Evolutionary conservation across 257 asterid genomes (phyloP).

Genomic region (Solanum lycopersicoides): DNA sequence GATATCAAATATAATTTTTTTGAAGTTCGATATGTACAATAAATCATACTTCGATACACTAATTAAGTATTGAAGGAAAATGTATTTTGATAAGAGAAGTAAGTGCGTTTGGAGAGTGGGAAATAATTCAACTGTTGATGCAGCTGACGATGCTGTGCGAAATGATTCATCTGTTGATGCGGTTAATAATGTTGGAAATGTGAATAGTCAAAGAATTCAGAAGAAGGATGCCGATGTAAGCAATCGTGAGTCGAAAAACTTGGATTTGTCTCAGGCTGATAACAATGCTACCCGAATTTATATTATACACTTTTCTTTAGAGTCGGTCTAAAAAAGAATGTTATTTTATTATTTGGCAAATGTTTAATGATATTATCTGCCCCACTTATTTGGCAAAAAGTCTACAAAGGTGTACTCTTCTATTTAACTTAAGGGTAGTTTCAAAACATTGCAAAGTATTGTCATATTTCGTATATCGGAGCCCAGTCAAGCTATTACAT

Average conservation of each 20-base stretch:
- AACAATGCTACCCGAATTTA: not conserved
- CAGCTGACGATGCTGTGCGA: not conserved
- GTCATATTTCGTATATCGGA: too few species aligned
- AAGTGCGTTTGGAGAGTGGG: not conserved
- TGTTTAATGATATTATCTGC: not conserved
- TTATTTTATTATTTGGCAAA: not conserved
- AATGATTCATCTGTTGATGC: not conserved
- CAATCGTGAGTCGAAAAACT: not conserved
- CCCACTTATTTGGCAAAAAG: not conserved
- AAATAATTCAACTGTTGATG: not conserved
- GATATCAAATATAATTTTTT: too few species aligned
- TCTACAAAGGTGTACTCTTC: too few species aligned
- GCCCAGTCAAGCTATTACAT: too few species aligned
- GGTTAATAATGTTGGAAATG: not conserved
- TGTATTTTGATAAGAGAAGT: not conserved
- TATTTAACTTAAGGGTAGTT: too few species aligned
- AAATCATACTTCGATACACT: too few species aligned
- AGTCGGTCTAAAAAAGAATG: not conserved
- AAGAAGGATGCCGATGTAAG: not conserved
- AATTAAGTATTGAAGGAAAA: not conserved
- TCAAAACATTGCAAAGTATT: too few species aligned
- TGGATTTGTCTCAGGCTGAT: not conserved
- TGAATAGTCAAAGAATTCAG: conserved; percentile 1
- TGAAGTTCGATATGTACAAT: too few species aligned
- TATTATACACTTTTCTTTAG: not conserved